These are phyloP conservation scores for Fusarium dlaminii DNA, from an alignment of 2,329 filamentous ascomycete species.

Conservation along the genomic window DNA sequence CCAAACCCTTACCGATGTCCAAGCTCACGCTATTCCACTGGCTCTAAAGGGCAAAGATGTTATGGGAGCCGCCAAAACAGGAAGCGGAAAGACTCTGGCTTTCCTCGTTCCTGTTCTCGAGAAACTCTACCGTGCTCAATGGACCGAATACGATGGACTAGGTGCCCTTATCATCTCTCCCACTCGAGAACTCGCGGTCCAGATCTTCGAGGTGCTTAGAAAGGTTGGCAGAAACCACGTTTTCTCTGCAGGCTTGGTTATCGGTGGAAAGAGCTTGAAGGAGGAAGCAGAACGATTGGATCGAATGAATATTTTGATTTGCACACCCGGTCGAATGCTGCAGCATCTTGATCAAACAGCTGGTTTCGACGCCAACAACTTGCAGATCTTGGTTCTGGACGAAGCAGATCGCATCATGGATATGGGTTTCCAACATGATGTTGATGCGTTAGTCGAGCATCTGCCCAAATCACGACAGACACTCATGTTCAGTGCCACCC, in stretches of 20 bases:
- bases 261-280: slow-evolving; percentile 89
- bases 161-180: slow-evolving; percentile 94
- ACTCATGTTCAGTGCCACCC: slow-evolving; percentile 93
- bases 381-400: slow-evolving; percentile 93
- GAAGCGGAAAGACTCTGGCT: slow-evolving; percentile 93
- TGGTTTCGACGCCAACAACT: slow-evolving; percentile 85
- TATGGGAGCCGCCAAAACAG: slow-evolving; percentile 93
- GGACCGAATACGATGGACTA: slow-evolving; percentile 90
- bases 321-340: slow-evolving; percentile 92
- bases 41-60: slow-evolving; percentile 89
- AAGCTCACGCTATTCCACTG: slow-evolving; percentile 86
- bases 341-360: slow-evolving; percentile 97
- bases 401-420: slow-evolving; percentile 98
- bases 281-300: slow-evolving; percentile 86
- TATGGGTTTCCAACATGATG: slow-evolving; percentile 91
- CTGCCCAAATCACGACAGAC: slow-evolving; percentile 88
- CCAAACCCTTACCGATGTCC: slow-evolving; percentile 89
- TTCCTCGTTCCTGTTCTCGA: slow-evolving; percentile 94
- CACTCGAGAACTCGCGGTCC: slow-evolving; percentile 92
- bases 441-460: slow-evolving; percentile 94
- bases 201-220: slow-evolving; percentile 93
- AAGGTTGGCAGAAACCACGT: slow-evolving; percentile 89
- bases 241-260: slow-evolving; percentile 92
- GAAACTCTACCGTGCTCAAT: slow-evolving; percentile 87
- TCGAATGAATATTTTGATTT: slow-evolving; percentile 97